phyloP scores from a whole-genome alignment of 78 protist species.

The Protostelium mycophagum region DNA sequence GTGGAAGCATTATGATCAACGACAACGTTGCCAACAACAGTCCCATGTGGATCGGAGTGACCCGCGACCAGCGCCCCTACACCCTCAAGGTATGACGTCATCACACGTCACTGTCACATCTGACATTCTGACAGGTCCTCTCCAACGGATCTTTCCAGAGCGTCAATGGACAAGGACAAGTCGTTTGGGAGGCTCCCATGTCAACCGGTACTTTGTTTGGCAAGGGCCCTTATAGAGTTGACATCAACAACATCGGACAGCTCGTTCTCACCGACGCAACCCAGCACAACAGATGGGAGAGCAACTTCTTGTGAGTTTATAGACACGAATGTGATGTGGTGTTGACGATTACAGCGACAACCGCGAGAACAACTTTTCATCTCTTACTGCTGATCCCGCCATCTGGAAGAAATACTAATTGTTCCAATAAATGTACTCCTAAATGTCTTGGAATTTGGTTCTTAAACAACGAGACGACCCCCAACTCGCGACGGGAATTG shows the following conservation, averaged over 20 bases:
- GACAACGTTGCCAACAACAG: background rate
- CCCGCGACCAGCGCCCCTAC: background rate
- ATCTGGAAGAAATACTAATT: background rate
- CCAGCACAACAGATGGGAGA: background rate
- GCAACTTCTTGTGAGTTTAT: background rate
- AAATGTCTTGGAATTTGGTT: no score
- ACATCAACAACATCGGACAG: background rate
- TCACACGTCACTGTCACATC: no score
- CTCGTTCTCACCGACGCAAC: background rate
- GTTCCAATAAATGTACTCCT: no score
- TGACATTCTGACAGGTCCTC: background rate
- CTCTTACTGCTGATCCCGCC: background rate
- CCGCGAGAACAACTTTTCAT: background rate
- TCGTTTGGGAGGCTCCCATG: background rate
- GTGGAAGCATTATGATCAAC: background rate
- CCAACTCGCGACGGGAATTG: no score
- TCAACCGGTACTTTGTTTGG: background rate
- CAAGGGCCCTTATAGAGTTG: background rate
- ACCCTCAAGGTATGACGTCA: background rate
- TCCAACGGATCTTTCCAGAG: background rate
- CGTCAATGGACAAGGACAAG: background rate
- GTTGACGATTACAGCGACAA: background rate
- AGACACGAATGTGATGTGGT: background rate
- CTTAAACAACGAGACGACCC: no score
- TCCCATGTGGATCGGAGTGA: background rate